Base-by-base conservation (phyloP, 2,329 filamentous ascomycete genomes). In the Sclerotinia spermophila region DNA sequence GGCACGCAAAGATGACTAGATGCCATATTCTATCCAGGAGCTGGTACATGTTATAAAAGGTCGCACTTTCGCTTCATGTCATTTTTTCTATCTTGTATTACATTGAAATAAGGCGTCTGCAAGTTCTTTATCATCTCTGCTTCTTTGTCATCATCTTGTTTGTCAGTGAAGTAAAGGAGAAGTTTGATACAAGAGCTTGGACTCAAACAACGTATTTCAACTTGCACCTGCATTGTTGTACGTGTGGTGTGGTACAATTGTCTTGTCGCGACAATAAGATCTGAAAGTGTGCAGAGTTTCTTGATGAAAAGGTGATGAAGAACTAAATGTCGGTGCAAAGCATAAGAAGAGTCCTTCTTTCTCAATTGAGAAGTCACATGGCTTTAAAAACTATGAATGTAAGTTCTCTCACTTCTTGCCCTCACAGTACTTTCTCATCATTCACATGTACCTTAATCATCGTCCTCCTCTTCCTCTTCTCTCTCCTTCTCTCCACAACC, bases 381-480 rank as follows among this genome's bases (percentile, higher is more conserved):
- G n/a, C 33, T 27, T 53, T 35, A n/a, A 30, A 66, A 40, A 24
- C 33, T 8, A 30, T 11, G 5, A n/a, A 30, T 53, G 62, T 66
- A 66, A 53, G 62, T 53, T 66, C 2, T 15, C n/a, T 24, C 35
- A 24, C 45, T 42, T 66, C 2, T 17, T 30, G 21, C 35, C 1
- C n/a, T 53, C n/a, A 15, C 3, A 24, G 15, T 2, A 17, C 48
- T n/a, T 2, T 51, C 48, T 40, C 35, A 5, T 53, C 33, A 24
- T 17, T 35, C 3, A 0, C 30, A 7, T 24, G 3, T n/a, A 27
- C 15, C 17, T 0, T 24, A 3, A 15, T 48, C 11, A 2, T 11
- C 2, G 0, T 66, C 1, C 13, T 35, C 30, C 5, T 35, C 30
- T 17, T 27, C 24, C 3, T 6, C 44, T 11, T 21, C 13, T 38